Conservation (phyloP, 1,284 basidiomycete genomes). For the Trichosporon faecale region DNA sequence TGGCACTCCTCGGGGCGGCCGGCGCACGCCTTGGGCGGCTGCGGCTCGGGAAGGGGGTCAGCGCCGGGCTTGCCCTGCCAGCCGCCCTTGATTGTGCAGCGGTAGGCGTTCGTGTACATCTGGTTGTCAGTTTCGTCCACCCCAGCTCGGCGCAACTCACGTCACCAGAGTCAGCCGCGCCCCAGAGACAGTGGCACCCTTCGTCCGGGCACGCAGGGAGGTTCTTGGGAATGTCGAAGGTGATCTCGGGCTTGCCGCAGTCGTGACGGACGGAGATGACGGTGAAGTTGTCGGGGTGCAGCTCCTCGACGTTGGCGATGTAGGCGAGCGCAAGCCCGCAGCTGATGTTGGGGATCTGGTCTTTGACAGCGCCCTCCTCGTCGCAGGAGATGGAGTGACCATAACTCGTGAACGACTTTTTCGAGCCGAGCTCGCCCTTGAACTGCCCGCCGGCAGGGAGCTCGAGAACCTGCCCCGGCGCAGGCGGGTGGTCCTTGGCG, state of each 20-base stretch:
- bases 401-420: slow-evolving; percentile 11
- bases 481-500: not conserved
- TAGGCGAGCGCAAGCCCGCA: slow-evolving; percentile 63
- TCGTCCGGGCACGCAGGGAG: slow-evolving; percentile 65
- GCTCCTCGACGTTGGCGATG: slow-evolving; percentile 57
- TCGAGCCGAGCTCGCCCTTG: slow-evolving; percentile 13
- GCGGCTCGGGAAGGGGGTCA: slow-evolving; percentile 34
- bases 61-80: slow-evolving; percentile 17
- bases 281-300: slow-evolving; percentile 64
- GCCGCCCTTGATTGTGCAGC: not conserved
- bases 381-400: not conserved
- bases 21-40: slow-evolving; percentile 32
- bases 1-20: slow-evolving; percentile 30
- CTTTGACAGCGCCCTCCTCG: not conserved
- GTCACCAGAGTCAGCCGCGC: slow-evolving; percentile 23
- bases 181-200: slow-evolving; percentile 67
- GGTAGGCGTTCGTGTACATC: not conserved
- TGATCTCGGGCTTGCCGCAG: slow-evolving; percentile 62
- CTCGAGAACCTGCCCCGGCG: slow-evolving; percentile 36
- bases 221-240: slow-evolving; percentile 62
- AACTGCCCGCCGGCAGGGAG: slow-evolving; percentile 42
- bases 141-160: slow-evolving; percentile 47
- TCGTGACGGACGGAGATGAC: slow-evolving; percentile 69
- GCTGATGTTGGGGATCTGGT: slow-evolving; percentile 11
- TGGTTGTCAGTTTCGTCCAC: slow-evolving; percentile 39